phyloP scores from a whole-genome alignment of 179 eudicot species.

The Sideroxylon spinosum region DNA sequence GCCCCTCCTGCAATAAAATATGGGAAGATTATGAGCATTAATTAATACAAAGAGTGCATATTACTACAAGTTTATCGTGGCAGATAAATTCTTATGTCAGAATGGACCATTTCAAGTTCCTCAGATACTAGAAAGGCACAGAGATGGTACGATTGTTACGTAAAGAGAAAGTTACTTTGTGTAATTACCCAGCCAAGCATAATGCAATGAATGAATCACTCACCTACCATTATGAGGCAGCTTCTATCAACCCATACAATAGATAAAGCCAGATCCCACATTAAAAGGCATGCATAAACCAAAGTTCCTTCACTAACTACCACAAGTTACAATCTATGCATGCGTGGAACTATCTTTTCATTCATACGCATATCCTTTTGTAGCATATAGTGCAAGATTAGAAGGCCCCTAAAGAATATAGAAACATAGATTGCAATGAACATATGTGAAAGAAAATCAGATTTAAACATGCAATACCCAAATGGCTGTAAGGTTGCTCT shows the following conservation, averaged over 20 bases:
- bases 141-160: background rate
- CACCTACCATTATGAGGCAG: background rate
- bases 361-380: background rate
- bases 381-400: background rate
- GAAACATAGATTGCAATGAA: background rate
- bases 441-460: background rate
- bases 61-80: background rate
- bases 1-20: slow-evolving; percentile 42
- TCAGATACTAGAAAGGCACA: background rate
- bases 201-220: background rate
- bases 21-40: background rate
- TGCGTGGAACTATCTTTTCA: background rate
- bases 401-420: background rate
- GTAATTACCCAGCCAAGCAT: background rate
- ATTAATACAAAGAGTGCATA: background rate
- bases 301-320: background rate
- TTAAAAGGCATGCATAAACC: background rate
- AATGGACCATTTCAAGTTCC: slow-evolving; percentile 4
- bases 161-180: background rate
- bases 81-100: background rate
- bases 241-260: background rate
- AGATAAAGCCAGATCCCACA: slow-evolving; percentile 7
- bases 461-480: slow-evolving; percentile 42
- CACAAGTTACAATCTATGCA: background rate
- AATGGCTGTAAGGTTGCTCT: slow-evolving; percentile 55